Evolutionary conservation across 2,329 filamentous ascomycete genomes (phyloP), one percentile per base, ranked within the genome.

Genomic region (Aspergillus sp.): DNA sequence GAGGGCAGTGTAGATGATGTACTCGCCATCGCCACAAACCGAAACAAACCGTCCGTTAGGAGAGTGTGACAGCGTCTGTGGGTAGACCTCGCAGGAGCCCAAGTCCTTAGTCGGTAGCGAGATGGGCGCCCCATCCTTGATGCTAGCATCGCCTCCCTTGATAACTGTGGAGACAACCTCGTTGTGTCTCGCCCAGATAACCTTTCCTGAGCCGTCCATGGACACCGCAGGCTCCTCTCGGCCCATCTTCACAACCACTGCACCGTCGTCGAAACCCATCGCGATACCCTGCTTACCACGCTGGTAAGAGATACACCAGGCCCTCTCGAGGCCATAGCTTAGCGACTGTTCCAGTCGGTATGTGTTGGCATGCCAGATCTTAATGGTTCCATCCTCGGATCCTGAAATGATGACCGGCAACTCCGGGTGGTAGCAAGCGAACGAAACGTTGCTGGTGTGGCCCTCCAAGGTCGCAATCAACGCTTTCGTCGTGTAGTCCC

Each of bases 401-500:
- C 95, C 95, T 24, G 95, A 98, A 58, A 99, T 94, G 71, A 99
- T 99, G 66, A 99, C 89, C 2, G 95, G 95, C 52, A 99, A 82
- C 78, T 98, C 94, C 2, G 95, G 95, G 77, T 99, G 95, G 75
- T 98, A 99, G 78, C 93, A 96, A 53, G 95, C 95, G 72, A 98
- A 99, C 2, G 93, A 97, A 52, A 99, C 95, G 72, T 99, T 99
- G 77, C 93, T 96, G 31, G 92, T 96, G 77, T 99, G 95, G 29
- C 95, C 95, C 77, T 99, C 95, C 52, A 99, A 84, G 2, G 94
- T 98, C 31, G 95, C 95, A 73, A 98, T 97, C 65, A 98, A 83
- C 12, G 92, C 95, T 80, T 99, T 99, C 52, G 93, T 98, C 12
- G 94, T 98, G 82, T 99, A 98, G 75, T 99, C 95, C 94, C 95